Conservation (phyloP, 345 rosid species). For the Conringia planisiliqua region DNA sequence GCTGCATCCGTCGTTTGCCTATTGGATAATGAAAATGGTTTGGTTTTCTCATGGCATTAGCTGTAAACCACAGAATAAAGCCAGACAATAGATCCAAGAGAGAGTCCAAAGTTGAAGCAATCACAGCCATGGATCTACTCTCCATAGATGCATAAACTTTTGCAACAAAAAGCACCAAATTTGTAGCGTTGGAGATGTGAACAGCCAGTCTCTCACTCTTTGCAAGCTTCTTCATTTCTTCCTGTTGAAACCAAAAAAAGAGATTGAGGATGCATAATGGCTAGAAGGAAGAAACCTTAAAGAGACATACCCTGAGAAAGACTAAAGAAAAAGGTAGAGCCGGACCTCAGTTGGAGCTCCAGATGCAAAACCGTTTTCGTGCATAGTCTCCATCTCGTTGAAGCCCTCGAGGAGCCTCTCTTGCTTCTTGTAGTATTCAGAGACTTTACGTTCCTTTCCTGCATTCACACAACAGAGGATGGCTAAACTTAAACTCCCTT, state of each 20-base stretch:
- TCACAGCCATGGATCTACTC: slow-evolving; percentile 78
- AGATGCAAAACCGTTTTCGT: slow-evolving; percentile 51
- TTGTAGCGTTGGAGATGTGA: slow-evolving; percentile 57
- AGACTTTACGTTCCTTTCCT: slow-evolving; percentile 66
- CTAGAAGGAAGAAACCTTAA: not conserved
- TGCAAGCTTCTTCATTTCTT: slow-evolving; percentile 69
- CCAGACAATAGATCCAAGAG: slow-evolving; percentile 83
- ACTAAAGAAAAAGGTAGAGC: not conserved
- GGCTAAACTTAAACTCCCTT: not conserved
- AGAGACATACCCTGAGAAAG: not conserved
- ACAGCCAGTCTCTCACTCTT: slow-evolving; percentile 66
- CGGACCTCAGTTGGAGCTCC: slow-evolving; percentile 62
- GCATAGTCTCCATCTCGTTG: slow-evolving; percentile 77
- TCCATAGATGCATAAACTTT: slow-evolving; percentile 70
- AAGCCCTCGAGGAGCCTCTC: slow-evolving; percentile 73
- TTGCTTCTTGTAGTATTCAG: slow-evolving; percentile 83
- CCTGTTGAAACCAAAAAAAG: slow-evolving; percentile 37
- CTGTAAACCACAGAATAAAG: slow-evolving; percentile 85
- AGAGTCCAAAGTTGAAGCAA: slow-evolving; percentile 89
- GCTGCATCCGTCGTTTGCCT: slow-evolving; percentile 87
- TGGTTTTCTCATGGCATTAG: slow-evolving; percentile 77
- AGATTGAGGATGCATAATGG: not conserved
- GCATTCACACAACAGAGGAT: not conserved
- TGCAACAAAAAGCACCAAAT: slow-evolving; percentile 64
- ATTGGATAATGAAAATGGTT: slow-evolving; percentile 70